A percentile compares a stretch with the other conserved stretches of the same genome.
Conservation (phyloP, 768 basidiomycete species). For the Serendipita sp. region DNA sequence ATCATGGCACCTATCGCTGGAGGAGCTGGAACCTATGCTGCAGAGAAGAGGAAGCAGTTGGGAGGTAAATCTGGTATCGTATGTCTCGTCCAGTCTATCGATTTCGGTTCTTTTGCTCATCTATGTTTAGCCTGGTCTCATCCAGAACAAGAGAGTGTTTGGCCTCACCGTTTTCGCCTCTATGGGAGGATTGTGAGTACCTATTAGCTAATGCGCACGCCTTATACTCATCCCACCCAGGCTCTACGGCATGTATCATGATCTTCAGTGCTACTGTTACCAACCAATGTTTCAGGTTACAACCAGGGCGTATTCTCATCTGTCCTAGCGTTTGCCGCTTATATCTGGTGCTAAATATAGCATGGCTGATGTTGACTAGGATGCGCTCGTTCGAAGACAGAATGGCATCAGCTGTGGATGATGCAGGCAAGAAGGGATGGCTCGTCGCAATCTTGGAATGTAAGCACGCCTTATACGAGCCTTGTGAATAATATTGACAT, state of each 20-base stretch:
- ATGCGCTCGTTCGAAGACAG: constrained; percentile 14
- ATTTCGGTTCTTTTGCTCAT: neutral
- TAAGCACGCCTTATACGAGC: neutral
- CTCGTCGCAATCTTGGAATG: constrained; percentile 52
- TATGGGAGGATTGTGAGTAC: constrained; percentile 53
- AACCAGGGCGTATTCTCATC: constrained; percentile 69
- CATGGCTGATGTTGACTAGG: constrained; percentile 31
- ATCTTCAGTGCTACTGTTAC: neutral
- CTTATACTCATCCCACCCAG: constrained; percentile 20
- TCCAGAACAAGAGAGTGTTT: constrained; percentile 50
- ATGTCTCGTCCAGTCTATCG: constrained; percentile 10
- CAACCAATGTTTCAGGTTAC: constrained; percentile 26
- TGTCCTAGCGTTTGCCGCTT: constrained; percentile 37
- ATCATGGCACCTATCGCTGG: constrained; percentile 12
- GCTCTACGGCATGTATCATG: constrained; percentile 36
- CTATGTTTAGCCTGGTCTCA: constrained; percentile 36
- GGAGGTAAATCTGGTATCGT: constrained; percentile 57
- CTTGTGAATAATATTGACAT: neutral
- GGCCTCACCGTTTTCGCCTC: constrained; percentile 62
- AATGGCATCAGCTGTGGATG: constrained; percentile 38
- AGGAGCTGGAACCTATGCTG: constrained; percentile 16
- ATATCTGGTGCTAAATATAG: constrained; percentile 11
- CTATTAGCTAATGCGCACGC: neutral
- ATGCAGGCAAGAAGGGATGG: constrained; percentile 47
- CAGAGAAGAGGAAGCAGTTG: constrained; percentile 27